Base-by-base conservation (phyloP, 805 yeast species). In the Schizosaccharomyces osmophilus region DNA sequence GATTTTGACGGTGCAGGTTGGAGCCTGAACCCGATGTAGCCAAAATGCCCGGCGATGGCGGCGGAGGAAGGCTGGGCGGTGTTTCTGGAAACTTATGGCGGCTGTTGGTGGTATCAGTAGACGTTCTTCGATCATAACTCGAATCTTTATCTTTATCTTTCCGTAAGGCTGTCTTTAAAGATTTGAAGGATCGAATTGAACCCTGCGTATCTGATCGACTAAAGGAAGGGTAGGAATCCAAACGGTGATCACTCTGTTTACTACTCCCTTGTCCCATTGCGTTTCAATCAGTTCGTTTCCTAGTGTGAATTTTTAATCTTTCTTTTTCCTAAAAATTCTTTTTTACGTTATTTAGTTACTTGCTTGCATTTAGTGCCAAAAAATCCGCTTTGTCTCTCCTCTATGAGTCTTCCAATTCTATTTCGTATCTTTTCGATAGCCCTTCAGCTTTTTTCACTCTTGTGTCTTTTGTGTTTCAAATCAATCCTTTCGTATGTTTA, bases 201-300 rank as follows among this genome's bases (percentile, higher is more conserved):
- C 42, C 60, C 19, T 57, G 60, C 22, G 60, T 57, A 36, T 57
- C 60, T 22, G 60, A 57, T 41, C 60, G 39, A 26, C 45, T 29
- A 36, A 57, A 57, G 31, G 60, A 57, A 15, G 60, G 60, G 60
- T 39, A 57, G 42, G 57, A 51, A 22, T 51, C 36, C 19, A 51
- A 29, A 3, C 36, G 22, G 39, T 29, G 31, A 29, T 51, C 57
- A 29, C 36, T 29, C 6, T 51, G 57, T 29, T 51, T 51, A 29
- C 57, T 51, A 29, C 57, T 51, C 57, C 57, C 57, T 29, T 51
- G 57, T 51, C 57, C 57, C 57, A 51, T 51, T 22, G 36, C 15
- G 32, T 51, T 15, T 51, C 57, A 51, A 22, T 51, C 36, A 11
- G 57, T 17, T 51, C 13, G 57, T 17, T 29, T 45, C 51, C 51